A percentile compares a stretch with the other conserved stretches of the same genome.
These are phyloP conservation scores for Trichophyton simii DNA, from an alignment of 2,329 filamentous ascomycete genomes.

Conservation along the genomic window DNA sequence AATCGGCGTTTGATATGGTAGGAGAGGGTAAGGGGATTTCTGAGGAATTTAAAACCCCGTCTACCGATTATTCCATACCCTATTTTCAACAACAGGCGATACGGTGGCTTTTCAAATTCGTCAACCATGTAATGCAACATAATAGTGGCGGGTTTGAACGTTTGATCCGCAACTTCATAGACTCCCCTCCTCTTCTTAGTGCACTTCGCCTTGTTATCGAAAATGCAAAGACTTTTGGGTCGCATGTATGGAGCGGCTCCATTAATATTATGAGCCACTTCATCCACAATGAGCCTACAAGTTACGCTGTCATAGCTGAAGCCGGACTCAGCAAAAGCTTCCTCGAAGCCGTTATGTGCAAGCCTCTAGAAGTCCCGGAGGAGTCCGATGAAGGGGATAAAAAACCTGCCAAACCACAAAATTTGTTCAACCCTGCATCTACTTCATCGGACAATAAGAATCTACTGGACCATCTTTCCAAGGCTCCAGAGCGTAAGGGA, in stretches of 20 bases:
- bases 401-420: conserved; percentile 28
- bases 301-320: conserved; percentile 89
- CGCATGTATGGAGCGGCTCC: conserved; percentile 89
- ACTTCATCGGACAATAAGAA: conserved; percentile 14
- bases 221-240: conserved; percentile 68
- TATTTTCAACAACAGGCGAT: conserved; percentile 89
- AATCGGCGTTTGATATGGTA: conserved; percentile 54
- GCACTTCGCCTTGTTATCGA: conserved; percentile 72
- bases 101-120: conserved; percentile 88
- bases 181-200: conserved; percentile 71
- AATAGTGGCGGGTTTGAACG: conserved; percentile 76
- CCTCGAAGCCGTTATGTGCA: conserved; percentile 60
- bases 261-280: conserved; percentile 89
- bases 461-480: conserved; percentile 22
- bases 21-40: conserved; percentile 59
- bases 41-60: conserved; percentile 58
- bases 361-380: conserved; percentile 22
- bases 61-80: conserved; percentile 85
- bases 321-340: conserved; percentile 80
- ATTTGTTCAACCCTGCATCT: conserved; percentile 20
- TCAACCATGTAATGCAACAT: conserved; percentile 86
- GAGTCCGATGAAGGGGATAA: conserved; percentile 26
- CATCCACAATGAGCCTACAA: conserved; percentile 97
- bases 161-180: conserved; percentile 80
- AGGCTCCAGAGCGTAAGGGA: conserved; percentile 23